Conservation (phyloP, 129 eudicot species). For the Lactuca sativa region DNA sequence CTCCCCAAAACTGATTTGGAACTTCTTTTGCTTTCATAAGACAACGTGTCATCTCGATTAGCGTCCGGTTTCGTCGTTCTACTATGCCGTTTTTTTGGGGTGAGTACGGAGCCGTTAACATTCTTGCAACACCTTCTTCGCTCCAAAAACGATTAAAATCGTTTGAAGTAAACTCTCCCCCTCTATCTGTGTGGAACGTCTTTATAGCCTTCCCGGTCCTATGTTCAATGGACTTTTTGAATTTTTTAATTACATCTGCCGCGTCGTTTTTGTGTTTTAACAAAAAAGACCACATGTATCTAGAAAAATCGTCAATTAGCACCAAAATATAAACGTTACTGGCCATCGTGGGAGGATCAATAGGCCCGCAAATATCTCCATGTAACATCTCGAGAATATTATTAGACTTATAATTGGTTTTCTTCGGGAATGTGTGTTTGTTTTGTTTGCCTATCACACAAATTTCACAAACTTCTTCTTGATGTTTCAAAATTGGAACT, state of each 20-base stretch:
- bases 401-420: neutral
- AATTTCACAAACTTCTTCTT: neutral
- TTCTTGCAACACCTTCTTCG: neutral
- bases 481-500: neutral
- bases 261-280: neutral
- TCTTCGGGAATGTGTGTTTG: slow-evolving; percentile 9
- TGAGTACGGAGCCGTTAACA: too few relatives aligned
- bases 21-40: slow-evolving; percentile 17
- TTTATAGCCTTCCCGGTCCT: too few relatives aligned
- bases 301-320: neutral
- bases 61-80: neutral
- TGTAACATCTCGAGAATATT: too few relatives aligned
- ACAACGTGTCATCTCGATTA: slow-evolving; percentile 19
- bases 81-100: too few relatives aligned
- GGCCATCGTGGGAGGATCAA: too few relatives aligned
- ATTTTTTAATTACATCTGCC: too few relatives aligned
- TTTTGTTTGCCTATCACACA: slow-evolving; percentile 7
- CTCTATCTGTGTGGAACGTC: too few relatives aligned
- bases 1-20: slow-evolving; percentile 24
- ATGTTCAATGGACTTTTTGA: neutral
- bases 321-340: neutral
- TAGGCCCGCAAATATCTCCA: too few relatives aligned
- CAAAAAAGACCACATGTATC: slow-evolving; percentile 1
- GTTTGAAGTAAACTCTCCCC: too few relatives aligned
- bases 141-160: too few relatives aligned